Conservation (phyloP, 352 stramenopile species). For the Pythium sp. region DNA sequence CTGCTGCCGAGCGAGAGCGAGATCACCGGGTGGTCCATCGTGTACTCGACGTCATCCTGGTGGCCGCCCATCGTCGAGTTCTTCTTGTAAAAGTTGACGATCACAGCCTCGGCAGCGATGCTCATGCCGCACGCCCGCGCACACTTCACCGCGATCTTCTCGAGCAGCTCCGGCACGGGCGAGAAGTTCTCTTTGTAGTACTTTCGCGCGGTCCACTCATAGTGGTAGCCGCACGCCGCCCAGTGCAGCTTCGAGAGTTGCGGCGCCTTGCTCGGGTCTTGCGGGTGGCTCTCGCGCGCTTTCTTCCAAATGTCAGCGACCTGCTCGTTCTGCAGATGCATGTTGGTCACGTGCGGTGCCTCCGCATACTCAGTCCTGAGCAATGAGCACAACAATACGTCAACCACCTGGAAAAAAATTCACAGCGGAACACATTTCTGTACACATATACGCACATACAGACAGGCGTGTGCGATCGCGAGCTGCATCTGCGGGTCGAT, state of each 20-base stretch:
- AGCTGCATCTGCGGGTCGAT: slow-evolving; percentile 50
- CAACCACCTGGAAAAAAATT: no score
- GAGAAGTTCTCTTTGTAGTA: slow-evolving; percentile 63
- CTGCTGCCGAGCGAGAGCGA: slow-evolving; percentile 70
- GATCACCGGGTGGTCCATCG: slow-evolving; percentile 78
- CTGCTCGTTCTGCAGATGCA: slow-evolving; percentile 63
- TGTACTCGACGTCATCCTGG: slow-evolving; percentile 82
- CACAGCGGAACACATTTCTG: not conserved
- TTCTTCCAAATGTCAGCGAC: slow-evolving; percentile 50
- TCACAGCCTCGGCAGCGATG: slow-evolving; percentile 61
- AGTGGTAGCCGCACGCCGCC: slow-evolving; percentile 72
- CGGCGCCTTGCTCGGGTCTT: slow-evolving; percentile 35
- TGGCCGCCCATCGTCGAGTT: slow-evolving; percentile 79
- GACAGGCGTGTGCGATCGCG: slow-evolving; percentile 44
- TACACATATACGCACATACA: slow-evolving; percentile 40
- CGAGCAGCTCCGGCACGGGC: slow-evolving; percentile 41
- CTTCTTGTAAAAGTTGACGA: slow-evolving; percentile 84
- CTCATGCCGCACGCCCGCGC: slow-evolving; percentile 54
- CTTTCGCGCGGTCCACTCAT: slow-evolving; percentile 76
- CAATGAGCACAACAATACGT: not conserved
- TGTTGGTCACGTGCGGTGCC: slow-evolving; percentile 72
- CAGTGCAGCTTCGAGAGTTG: slow-evolving; percentile 69
- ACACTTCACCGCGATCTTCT: slow-evolving; percentile 36
- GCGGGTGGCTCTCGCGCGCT: slow-evolving; percentile 30
- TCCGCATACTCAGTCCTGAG: slow-evolving; percentile 65